Conservation (phyloP, 163 green algal genomes). For the Volvox carteri region DNA sequence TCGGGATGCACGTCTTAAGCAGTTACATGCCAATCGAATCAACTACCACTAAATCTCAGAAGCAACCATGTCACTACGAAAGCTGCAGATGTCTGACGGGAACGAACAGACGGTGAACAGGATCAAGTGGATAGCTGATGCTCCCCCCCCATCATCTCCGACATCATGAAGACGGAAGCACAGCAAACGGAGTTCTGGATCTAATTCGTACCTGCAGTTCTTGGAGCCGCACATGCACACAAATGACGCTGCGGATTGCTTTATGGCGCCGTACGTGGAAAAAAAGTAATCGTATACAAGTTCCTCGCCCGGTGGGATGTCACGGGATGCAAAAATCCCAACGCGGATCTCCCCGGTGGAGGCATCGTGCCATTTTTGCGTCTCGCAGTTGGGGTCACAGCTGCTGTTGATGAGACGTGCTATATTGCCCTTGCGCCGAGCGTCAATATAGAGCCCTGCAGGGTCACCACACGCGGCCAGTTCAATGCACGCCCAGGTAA, state of each 20-base stretch:
- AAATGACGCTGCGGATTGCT: slow-evolving; percentile 66
- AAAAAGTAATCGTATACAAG: slow-evolving; percentile 97
- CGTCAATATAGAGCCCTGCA: slow-evolving; percentile 89
- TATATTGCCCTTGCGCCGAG: slow-evolving; percentile 85
- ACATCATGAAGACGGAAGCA: too few relatives aligned
- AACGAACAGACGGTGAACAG: too few relatives aligned
- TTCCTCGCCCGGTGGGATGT: slow-evolving; percentile 87
- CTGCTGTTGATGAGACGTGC: slow-evolving; percentile 92
- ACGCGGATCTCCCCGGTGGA: slow-evolving; percentile 84
- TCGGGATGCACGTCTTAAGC: too few relatives aligned
- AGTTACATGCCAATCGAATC: too few relatives aligned
- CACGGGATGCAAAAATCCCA: slow-evolving; percentile 87
- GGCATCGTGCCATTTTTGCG: slow-evolving; percentile 93
- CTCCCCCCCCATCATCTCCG: too few relatives aligned
- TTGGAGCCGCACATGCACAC: slow-evolving; percentile 91
- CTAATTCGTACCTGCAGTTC: slow-evolving; percentile 79
- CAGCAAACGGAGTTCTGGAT: too few relatives aligned
- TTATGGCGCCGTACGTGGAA: slow-evolving; percentile 82
- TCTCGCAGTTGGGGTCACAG: slow-evolving; percentile 95
- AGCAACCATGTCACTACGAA: too few relatives aligned
- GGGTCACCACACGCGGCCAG: background rate
- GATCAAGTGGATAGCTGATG: too few relatives aligned
- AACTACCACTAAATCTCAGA: too few relatives aligned
- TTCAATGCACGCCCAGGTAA: too few relatives aligned
- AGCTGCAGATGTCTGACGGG: too few relatives aligned